Evolutionary conservation across 2,329 filamentous ascomycete genomes (phyloP), one percentile per base, ranked within the genome.

Genomic region (Davidsoniella australis): DNA sequence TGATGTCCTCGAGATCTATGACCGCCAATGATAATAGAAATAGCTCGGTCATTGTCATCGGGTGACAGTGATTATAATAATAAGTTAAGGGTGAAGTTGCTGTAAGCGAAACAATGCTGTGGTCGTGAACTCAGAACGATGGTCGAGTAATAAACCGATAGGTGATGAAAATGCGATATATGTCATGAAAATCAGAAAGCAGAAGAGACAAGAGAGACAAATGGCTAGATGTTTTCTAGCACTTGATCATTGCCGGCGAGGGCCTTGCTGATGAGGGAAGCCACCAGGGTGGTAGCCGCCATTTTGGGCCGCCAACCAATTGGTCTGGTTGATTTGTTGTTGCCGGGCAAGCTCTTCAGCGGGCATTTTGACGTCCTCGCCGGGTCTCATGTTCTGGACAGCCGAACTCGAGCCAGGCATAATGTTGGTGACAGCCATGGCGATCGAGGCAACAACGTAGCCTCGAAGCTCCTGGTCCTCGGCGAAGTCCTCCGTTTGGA

Each of bases 401-500:
- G 33, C 8, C n/a, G 42, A 36, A 10, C 41, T 38, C 5, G 43
- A 55, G 20, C 73, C 68, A 45, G 78, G 73, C 36, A 80, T 70
- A 45, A 85, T 73, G 55, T 78, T 75, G 51, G 78, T 82, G 53
- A 88, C 78, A 41, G 82, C 80, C 57, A 80, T 75, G 10, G 83
- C 76, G 56, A 89, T 83, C 3, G 78, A 78, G 48, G 78, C 75
- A 53, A 87, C 78, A 51, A 88, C 78, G 57, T 82, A 83, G 56
- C 74, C 73, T 52, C 83, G 75, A 26, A 91, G 73, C 61, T 91
- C 83, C 47, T 75, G 75, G 58, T 85, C 80, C 61, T 91, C 85
- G 44, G 71, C 71, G 56, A 76, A 73, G 61, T 91, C 85, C 61
- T 91, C 85, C 61, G 85, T 85, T 62, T 88, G 80, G 12, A 91